A percentile compares a stretch with the other conserved stretches of the same genome.
Evolutionary conservation across 768 basidiomycete species (phyloP).

Genomic region (Rossbeevera mucosa): DNA sequence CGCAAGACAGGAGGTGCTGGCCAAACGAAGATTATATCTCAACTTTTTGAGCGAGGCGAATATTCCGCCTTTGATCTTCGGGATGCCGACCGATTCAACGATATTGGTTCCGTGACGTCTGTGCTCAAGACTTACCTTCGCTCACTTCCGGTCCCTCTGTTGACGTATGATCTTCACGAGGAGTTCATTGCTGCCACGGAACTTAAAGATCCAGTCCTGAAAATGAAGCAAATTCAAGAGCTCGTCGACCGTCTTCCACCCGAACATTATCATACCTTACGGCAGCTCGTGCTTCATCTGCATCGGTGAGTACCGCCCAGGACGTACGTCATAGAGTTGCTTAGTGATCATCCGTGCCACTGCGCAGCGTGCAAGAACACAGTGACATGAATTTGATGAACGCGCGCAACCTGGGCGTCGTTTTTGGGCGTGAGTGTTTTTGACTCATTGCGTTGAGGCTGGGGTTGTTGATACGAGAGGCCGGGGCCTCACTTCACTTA

Average conservation of each 20-base stretch:
- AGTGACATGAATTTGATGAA: constrained; percentile 86
- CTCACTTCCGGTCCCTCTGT: constrained; percentile 81
- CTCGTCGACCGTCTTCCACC: constrained; percentile 74
- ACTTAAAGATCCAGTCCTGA: constrained; percentile 57
- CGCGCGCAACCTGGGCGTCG: constrained; percentile 91
- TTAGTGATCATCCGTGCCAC: neutral
- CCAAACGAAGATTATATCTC: constrained; percentile 89
- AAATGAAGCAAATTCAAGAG: constrained; percentile 57
- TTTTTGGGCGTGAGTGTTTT: constrained; percentile 86
- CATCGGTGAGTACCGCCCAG: constrained; percentile 51
- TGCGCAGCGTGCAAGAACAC: constrained; percentile 52
- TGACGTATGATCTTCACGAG: constrained; percentile 89
- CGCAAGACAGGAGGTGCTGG: constrained; percentile 93
- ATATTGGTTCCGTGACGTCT: constrained; percentile 94
- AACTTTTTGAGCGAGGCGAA: constrained; percentile 90
- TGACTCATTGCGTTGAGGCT: neutral
- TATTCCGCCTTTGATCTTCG: constrained; percentile 84
- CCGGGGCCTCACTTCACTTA: constrained; percentile 30
- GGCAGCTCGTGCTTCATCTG: constrained; percentile 80
- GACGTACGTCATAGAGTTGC: neutral
- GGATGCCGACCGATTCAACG: constrained; percentile 89
- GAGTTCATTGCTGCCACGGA: constrained; percentile 77
- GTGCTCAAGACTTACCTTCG: constrained; percentile 97
- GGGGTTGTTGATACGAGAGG: neutral
- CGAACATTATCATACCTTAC: constrained; percentile 85